phyloP scores from a whole-genome alignment of 495 filamentous ascomycete genomes.

The Choiromyces venosus region DNA sequence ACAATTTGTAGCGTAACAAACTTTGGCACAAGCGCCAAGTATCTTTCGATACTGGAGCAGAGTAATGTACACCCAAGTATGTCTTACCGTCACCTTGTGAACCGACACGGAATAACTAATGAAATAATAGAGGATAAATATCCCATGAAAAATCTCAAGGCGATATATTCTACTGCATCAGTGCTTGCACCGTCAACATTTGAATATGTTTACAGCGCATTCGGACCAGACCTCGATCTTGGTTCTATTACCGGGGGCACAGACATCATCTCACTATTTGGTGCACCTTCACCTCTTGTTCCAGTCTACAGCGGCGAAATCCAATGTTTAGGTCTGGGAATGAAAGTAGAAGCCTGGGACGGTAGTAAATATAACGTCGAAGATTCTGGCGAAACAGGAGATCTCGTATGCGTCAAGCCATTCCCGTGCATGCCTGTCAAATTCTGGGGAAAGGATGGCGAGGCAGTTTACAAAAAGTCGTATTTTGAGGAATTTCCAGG shows the following conservation, averaged over 20 bases:
- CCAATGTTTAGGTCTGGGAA: slow-evolving; percentile 81
- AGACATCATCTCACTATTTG: slow-evolving; percentile 91
- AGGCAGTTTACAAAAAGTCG: slow-evolving; percentile 65
- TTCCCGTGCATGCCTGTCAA: slow-evolving; percentile 87
- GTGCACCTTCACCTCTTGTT: slow-evolving; percentile 74
- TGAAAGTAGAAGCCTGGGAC: slow-evolving; percentile 78
- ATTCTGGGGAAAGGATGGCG: slow-evolving; percentile 74
- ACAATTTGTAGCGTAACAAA: slow-evolving; percentile 60
- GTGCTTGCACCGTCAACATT: slow-evolving; percentile 91
- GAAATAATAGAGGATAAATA: slow-evolving; percentile 12
- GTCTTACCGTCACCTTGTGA: slow-evolving; percentile 45
- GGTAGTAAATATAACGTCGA: slow-evolving; percentile 52
- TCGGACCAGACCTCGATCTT: slow-evolving; percentile 51
- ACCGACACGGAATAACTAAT: neutral
- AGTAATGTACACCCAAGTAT: slow-evolving; percentile 59
- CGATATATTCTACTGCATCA: slow-evolving; percentile 90
- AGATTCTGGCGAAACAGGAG: slow-evolving; percentile 66
- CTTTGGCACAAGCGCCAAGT: slow-evolving; percentile 89
- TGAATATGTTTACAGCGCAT: slow-evolving; percentile 74
- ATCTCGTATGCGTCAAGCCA: slow-evolving; percentile 77
- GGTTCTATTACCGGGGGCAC: slow-evolving; percentile 52
- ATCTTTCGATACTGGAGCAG: slow-evolving; percentile 85
- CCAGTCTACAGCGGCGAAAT: slow-evolving; percentile 86
- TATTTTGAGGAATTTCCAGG: slow-evolving; percentile 80
- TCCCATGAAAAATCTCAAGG: slow-evolving; percentile 53